These are phyloP conservation scores for Stylonectria norvegica DNA, from an alignment of 2,329 filamentous ascomycete species.

Conservation along the genomic window DNA sequence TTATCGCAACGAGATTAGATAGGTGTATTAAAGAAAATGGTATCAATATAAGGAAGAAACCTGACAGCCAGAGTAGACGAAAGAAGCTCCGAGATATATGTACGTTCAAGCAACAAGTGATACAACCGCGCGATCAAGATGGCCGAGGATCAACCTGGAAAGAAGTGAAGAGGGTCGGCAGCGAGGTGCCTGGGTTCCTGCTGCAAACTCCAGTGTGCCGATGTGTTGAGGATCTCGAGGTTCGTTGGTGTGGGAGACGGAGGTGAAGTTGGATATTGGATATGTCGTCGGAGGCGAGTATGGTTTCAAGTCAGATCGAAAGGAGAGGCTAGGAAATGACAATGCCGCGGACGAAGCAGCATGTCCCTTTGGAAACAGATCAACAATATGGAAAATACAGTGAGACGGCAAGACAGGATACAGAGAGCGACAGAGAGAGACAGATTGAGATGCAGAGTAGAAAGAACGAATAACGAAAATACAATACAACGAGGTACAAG, in stretches of 20 bases:
- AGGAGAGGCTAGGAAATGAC: slow-evolving; percentile 21
- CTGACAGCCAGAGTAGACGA: neutral
- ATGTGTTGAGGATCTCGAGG: slow-evolving; percentile 7
- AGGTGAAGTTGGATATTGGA: slow-evolving; percentile 8
- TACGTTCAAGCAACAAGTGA: slow-evolving; percentile 18
- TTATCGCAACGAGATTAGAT: no score
- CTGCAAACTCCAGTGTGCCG: slow-evolving; percentile 23
- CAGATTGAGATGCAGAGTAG: slow-evolving; percentile 18
- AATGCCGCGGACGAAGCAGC: slow-evolving; percentile 14
- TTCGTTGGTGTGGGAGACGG: slow-evolving; percentile 12
- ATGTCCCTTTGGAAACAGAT: neutral
- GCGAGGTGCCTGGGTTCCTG: slow-evolving; percentile 22
- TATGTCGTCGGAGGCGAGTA: slow-evolving; percentile 2
- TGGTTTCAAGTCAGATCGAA: slow-evolving; percentile 24
- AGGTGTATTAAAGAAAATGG: neutral
- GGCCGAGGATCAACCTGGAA: slow-evolving; percentile 58
- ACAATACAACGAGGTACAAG: neutral
- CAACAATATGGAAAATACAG: neutral
- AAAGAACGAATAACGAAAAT: slow-evolving; percentile 14
- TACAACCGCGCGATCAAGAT: slow-evolving; percentile 34
- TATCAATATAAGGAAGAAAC: neutral
- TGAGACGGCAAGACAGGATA: slow-evolving; percentile 6
- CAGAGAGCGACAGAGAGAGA: slow-evolving; percentile 17
- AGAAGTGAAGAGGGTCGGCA: slow-evolving; percentile 26
- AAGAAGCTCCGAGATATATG: slow-evolving; percentile 1